A percentile compares a stretch with the other conserved stretches of the same genome.
phyloP scores from a whole-genome alignment of 352 stramenopile genomes.

The Globisporangium emineosum region DNA sequence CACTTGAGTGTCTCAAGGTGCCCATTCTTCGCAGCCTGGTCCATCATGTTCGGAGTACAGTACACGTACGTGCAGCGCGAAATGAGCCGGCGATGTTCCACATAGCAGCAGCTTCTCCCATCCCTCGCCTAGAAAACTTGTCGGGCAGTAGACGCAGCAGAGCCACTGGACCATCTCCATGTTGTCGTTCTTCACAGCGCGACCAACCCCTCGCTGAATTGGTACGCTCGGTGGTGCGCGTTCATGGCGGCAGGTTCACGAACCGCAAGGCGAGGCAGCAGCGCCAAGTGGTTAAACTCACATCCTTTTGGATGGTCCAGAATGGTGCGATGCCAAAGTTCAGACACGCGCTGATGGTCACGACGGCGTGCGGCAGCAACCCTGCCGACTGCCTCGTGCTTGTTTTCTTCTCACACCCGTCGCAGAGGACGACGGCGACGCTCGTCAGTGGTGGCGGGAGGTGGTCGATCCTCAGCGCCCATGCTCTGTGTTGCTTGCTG shows the following conservation, averaged over 20 bases:
- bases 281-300: not conserved
- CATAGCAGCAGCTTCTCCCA: not conserved
- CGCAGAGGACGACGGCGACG: too few relatives aligned
- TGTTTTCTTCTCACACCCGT: not conserved
- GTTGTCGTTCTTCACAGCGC: not conserved
- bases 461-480: too few relatives aligned
- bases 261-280: not conserved
- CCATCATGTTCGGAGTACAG: not conserved
- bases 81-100: not conserved
- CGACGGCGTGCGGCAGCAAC: not conserved
- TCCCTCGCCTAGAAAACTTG: too few relatives aligned
- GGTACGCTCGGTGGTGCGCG: not conserved
- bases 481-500: too few relatives aligned
- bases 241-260: not conserved
- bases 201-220: not conserved
- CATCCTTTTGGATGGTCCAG: not conserved
- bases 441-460: too few relatives aligned
- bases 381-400: not conserved
- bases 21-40: not conserved
- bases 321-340: not conserved
- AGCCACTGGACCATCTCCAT: conserved; percentile 9
- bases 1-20: conserved; percentile 3
- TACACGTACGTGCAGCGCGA: not conserved
- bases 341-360: not conserved
- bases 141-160: not conserved